phyloP scores from a whole-genome alignment of 2,329 filamentous ascomycete species.

The Rhynchosporium agropyri region DNA sequence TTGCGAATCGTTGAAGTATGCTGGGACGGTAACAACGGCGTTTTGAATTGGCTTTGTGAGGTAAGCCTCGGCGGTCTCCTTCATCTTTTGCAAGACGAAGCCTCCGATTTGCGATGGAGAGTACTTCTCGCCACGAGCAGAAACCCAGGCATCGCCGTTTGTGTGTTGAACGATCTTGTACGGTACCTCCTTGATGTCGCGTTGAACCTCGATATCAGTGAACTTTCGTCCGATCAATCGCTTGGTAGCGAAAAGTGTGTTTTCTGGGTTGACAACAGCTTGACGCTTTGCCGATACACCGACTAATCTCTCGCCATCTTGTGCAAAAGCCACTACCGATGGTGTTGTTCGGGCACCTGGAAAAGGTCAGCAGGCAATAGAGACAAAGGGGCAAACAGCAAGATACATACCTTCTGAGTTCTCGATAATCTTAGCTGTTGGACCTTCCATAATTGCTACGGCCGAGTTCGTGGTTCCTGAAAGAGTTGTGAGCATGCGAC shows the following conservation, averaged over 20 bases:
- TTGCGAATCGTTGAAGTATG: conserved; percentile 99
- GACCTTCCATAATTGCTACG: conserved; percentile 97
- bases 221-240: conserved; percentile 98
- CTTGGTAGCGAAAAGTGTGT: conserved; percentile 98
- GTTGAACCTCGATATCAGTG: conserved; percentile 89
- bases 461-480: conserved; percentile 92
- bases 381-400: conserved; percentile 23
- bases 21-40: conserved; percentile 93
- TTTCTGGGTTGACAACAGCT: conserved; percentile 97
- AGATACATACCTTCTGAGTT: conserved; percentile 80
- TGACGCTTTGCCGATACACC: conserved; percentile 98
- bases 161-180: conserved; percentile 98
- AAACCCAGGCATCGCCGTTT: conserved; percentile 96
- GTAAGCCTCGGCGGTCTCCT: conserved; percentile 95
- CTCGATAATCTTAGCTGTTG: conserved; percentile 93
- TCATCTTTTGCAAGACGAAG: conserved; percentile 97
- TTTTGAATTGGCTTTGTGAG: conserved; percentile 91
- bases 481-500: conserved; percentile 33
- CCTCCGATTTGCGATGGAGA: conserved; percentile 98
- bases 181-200: conserved; percentile 94
- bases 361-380: conserved; percentile 24
- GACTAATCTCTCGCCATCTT: conserved; percentile 93
- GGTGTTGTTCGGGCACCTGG: conserved; percentile 85
- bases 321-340: conserved; percentile 92
- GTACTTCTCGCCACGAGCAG: conserved; percentile 92